Base-by-base conservation (phyloP, 2,329 filamentous ascomycete genomes). In the Zymoseptoria tritici region DNA sequence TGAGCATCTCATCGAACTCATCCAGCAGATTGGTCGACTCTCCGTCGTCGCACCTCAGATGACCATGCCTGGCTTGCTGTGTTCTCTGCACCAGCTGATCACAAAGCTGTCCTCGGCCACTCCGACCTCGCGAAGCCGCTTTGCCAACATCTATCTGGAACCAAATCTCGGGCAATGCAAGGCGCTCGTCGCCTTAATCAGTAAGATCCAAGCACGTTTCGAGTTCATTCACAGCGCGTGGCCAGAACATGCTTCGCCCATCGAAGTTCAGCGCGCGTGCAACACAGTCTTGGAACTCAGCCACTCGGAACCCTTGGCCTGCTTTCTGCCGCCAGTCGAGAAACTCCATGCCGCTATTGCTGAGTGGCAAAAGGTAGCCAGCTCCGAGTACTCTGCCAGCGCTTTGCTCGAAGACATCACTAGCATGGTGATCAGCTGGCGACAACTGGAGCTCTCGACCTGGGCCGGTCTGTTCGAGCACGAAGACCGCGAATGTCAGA, bases 281-380 rank as follows among this genome's bases (percentile, higher is more conserved):
- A 83, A 89, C 58, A 86, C 89, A 65, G 80, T 96, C 0, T 80
- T 96, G 1, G 82, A 87, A 57, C 84, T 96, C 67, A 81, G 84
- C 21, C 86, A 97, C 67, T 83, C 84, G 1, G 91, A 96, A 58
- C 92, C 94, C 0, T 79, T 99, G 4, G 91, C 91, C 1, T 92
- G 89, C 68, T 85, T 96, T 59, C 83, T 99, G 56, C 89, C 88
- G 1, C 90, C 89, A 70, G 82, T 94, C 2, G 95, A 99, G 74
- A 91, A 93, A 64, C 80, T 99, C 4, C 90, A 97, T 74, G 82
- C 81, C 0, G 86, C 88, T 65, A 84, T 99, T 54, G 87, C 97
- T 64, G 91, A 97, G 74, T 99, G 94, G 94, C 91, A 99, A 72
- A 86, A 88, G 50, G 92, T 96, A 75, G 92, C 93, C 2, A 96